Base-by-base conservation (phyloP, 2,329 filamentous ascomycete species). In the Aspergillus sp. region DNA sequence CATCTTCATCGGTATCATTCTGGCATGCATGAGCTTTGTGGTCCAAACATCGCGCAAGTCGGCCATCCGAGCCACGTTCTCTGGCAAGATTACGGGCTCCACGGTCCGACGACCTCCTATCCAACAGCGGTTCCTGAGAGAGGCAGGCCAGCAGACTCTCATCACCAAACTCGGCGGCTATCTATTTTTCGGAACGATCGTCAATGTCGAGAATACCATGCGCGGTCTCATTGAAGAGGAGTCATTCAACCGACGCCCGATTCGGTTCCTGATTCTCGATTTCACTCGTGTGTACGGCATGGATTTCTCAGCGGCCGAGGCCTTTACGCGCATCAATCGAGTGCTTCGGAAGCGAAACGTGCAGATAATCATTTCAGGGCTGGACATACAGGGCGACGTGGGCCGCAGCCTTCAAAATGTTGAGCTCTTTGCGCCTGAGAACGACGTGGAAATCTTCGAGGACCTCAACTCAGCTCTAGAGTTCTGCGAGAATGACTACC, bases 181-280 rank as follows among this genome's bases (percentile, higher is more conserved):
- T 71, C 85, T 99, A n/a, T 99, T 99, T 81, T 99, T 99, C 67
- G 95, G 95, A 16, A 98, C 93, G 2, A 96, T 99, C 65, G 94
- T 97, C 55, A 92, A 91, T 52, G 94, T 99, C 0, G 95, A 99
- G 75, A 90, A 91, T 63, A 90, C 90, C 64, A 93, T 98, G 62
- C 86, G 93, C 22, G 86, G 83, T 4, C 79, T 98, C 32, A 88
- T 98, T 51, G 88, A 93, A 29, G 92, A 96, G 31, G 88, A 94
- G 62, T 85, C 87, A 2, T 98, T 97, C 71, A 80, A 82, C 26
- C 81, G 86, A 64, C 85, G 88, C 55, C 92, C 94, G 0, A 95
- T 98, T 71, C 89, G 91, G 65, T 99, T 92, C 73, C 81, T 99
- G 47, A 86, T 99, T 18, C 82, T 99, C 45, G 95, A 99, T 72